Base-by-base conservation (phyloP, 176 grass and related monocot species). In the Panicum miliaceum region DNA sequence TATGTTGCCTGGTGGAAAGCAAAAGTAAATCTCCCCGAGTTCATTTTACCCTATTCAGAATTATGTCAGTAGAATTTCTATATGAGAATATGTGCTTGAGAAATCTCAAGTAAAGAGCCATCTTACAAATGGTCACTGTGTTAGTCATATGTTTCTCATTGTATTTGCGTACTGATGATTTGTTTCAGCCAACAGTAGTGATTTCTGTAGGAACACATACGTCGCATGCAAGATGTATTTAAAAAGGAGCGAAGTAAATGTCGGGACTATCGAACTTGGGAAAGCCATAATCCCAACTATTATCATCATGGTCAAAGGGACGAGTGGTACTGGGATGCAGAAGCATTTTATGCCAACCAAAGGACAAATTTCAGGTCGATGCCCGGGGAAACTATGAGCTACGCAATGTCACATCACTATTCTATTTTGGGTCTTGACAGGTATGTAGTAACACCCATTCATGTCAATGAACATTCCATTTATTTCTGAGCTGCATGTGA, bases 401-500 rank as follows among this genome's bases (percentile, higher is more conserved):
- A 73, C 36, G 29, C 61, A 36, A 83, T 91, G 86, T 92, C 85
- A 45, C 89, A 90, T 84, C 94, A 97, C 76, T 97, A 97, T 77
- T 81, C 90, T 56, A 13, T 94, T 72, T 87, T 97, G 85, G 94
- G 92, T 22, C 92, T 97, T 66, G 86, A 90, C 65, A 92, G 92
- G 94, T 94, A 92, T 70, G 6, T 22, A 71, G 22, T 69, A 54
- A 35, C 9, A 16, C 3, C 38, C 19, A 0, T 23, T 71, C 54
- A 15, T 51, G 18, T 22, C 40, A 69, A 64, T 32, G 19, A 47
- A 64, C 18, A 25, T 46, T 64, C 34, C 9, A 3, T 63, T 10
- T 78, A 63, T 27, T 11, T 63, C 3, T 19, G 4, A 47, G 36
- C 8, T 64, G 15, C 52, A 36, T 72, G 5, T 27, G 29, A 78